These are phyloP conservation scores for Spatholobus suberectus DNA, from an alignment of 306 rosid species.

Conservation along the genomic window DNA sequence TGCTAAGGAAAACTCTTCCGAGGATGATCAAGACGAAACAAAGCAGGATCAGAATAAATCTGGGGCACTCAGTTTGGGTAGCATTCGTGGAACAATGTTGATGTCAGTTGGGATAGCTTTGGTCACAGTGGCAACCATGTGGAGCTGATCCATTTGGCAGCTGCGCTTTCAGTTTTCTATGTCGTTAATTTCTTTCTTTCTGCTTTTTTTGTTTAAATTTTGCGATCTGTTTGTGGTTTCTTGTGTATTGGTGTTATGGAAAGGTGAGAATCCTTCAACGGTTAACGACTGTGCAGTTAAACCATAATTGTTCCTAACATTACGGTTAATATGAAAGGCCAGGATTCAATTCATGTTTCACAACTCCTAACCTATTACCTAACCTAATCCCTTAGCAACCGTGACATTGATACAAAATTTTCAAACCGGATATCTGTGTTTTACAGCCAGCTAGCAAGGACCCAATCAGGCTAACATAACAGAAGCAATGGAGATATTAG, in stretches of 20 bases:
- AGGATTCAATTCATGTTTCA: background rate
- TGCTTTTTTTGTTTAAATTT: background rate
- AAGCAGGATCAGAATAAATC: conserved; percentile 48
- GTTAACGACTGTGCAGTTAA: background rate
- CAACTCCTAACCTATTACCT: background rate
- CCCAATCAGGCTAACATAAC: background rate
- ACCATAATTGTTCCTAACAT: background rate
- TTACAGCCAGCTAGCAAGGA: background rate
- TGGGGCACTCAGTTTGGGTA: conserved; percentile 35
- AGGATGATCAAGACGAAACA: conserved; percentile 29
- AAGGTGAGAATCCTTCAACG: background rate
- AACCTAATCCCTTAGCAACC: background rate
- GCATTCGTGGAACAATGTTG: conserved; percentile 25
- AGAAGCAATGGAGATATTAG: background rate
- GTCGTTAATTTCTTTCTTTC: background rate
- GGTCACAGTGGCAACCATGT: conserved; percentile 16
- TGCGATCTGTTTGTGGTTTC: background rate
- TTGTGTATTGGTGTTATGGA: background rate
- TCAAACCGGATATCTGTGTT: background rate
- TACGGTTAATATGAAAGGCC: background rate
- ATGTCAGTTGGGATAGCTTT: conserved; percentile 41
- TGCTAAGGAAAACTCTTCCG: conserved; percentile 33
- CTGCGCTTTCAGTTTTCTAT: background rate
- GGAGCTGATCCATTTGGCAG: background rate
- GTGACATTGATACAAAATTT: background rate